phyloP scores from a whole-genome alignment of 768 basidiomycete species.

The Boletales sp. region DNA sequence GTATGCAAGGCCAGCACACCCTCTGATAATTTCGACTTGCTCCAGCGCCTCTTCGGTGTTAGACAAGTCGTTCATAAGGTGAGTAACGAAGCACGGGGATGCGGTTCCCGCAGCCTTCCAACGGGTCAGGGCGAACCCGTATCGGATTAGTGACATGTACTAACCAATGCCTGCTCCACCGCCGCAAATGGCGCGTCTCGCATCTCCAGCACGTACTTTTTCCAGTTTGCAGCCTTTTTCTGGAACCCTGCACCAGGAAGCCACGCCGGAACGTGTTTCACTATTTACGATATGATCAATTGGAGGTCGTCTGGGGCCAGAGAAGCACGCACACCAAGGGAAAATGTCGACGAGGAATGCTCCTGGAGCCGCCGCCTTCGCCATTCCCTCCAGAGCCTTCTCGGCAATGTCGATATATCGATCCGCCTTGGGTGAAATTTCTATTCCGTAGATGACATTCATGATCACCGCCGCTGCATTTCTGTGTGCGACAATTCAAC shows the following conservation, averaged over 20 bases:
- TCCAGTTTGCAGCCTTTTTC: slow-evolving; percentile 49
- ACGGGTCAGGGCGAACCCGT: neutral
- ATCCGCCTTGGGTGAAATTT: slow-evolving; percentile 40
- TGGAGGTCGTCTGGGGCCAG: neutral
- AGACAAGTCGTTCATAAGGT: slow-evolving; percentile 22
- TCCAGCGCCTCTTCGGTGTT: slow-evolving; percentile 9
- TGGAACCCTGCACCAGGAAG: slow-evolving; percentile 50
- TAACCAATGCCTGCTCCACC: slow-evolving; percentile 38
- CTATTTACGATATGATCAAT: slow-evolving; percentile 24
- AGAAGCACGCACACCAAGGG: slow-evolving; percentile 34
- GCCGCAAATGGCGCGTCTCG: slow-evolving; percentile 41
- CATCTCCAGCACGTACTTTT: slow-evolving; percentile 45
- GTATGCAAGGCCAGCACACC: slow-evolving; percentile 46
- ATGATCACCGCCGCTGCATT: slow-evolving; percentile 52
- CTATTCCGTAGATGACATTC: slow-evolving; percentile 51
- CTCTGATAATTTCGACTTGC: slow-evolving; percentile 35
- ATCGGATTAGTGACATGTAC: neutral
- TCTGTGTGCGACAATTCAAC: slow-evolving; percentile 29
- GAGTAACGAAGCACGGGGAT: slow-evolving; percentile 30
- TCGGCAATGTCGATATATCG: slow-evolving; percentile 51
- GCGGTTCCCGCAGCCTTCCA: slow-evolving; percentile 23
- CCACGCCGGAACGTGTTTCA: slow-evolving; percentile 53
- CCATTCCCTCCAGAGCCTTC: slow-evolving; percentile 48
- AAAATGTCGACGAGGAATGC: slow-evolving; percentile 51
- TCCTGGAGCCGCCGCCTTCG: slow-evolving; percentile 47